Percentiles rank a stretch among this genome's conserved stretches.
These are phyloP conservation scores for Kalmusia sp. DNA, from an alignment of 2,329 filamentous ascomycete species.

Conservation along the genomic window DNA sequence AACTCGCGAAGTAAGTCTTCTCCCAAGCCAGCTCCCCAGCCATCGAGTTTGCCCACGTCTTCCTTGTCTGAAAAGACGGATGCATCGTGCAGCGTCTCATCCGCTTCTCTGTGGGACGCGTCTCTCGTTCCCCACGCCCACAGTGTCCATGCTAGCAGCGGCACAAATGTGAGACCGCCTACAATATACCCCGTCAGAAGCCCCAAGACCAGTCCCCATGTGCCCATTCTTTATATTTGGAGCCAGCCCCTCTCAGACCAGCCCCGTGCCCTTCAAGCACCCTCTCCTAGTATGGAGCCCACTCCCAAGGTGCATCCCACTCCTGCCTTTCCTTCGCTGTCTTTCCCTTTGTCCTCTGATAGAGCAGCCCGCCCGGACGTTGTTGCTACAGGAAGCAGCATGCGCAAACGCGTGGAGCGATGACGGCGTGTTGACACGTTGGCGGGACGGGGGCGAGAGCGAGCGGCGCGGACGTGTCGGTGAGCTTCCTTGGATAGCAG, in stretches of 20 bases:
- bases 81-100: too few species aligned
- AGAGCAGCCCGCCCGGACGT: background rate
- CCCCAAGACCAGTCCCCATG: background rate
- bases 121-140: slow-evolving; percentile 7
- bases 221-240: slow-evolving; percentile 1
- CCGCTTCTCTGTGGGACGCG: background rate
- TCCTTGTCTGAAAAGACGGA: background rate
- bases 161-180: slow-evolving; percentile 6
- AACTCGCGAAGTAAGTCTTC: slow-evolving; percentile 5
- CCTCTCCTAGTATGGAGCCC: background rate
- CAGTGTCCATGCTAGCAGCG: slow-evolving; percentile 3
- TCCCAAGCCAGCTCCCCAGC: slow-evolving; percentile 2
- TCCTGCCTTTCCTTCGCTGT: background rate
- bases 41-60: background rate
- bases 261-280: background rate
- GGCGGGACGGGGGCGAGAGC: too few species aligned
- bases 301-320: background rate
- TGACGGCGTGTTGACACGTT: too few species aligned
- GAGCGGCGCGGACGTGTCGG: too few species aligned
- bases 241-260: background rate
- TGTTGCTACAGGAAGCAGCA: background rate
- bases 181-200: slow-evolving; percentile 5
- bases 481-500: too few species aligned
- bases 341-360: background rate
- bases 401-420: slow-evolving; percentile 4